phyloP scores from a whole-genome alignment of 306 rosid genomes.

The Casuarina cunninghamiana region DNA sequence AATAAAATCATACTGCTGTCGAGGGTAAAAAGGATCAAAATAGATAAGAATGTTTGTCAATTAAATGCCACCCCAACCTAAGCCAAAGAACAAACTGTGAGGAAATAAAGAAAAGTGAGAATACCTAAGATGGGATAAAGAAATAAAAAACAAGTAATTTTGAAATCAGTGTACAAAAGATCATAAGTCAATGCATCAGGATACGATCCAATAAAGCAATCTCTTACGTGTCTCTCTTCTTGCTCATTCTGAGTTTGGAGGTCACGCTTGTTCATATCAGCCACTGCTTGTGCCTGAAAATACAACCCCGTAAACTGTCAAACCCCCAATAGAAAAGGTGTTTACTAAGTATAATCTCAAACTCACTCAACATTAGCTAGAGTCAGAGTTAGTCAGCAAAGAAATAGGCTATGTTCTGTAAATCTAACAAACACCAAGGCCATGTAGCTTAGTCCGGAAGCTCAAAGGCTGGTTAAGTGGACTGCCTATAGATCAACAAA shows the following conservation, averaged over 20 bases:
- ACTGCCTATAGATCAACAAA: background rate
- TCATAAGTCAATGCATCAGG: slow-evolving; percentile 9
- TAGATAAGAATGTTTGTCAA: background rate
- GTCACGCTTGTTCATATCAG: slow-evolving; percentile 90
- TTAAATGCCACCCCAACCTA: background rate
- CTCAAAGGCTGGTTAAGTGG: background rate
- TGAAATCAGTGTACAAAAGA: slow-evolving; percentile 19
- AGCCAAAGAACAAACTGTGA: background rate
- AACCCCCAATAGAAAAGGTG: slow-evolving; percentile 3
- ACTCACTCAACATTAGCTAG: slow-evolving; percentile 5
- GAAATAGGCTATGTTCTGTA: slow-evolving; percentile 7
- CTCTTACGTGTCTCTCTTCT: slow-evolving; percentile 85
- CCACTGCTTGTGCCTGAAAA: slow-evolving; percentile 81
- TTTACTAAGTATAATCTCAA: slow-evolving; percentile 14
- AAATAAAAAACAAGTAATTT: background rate
- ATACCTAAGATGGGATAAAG: background rate
- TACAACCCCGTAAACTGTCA: slow-evolving; percentile 21
- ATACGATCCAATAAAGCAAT: slow-evolving; percentile 18
- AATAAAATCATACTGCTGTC: background rate
- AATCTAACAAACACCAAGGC: slow-evolving; percentile 17
- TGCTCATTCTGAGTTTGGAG: slow-evolving; percentile 71
- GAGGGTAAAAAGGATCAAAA: background rate
- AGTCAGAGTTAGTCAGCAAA: slow-evolving; percentile 3
- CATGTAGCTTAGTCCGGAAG: slow-evolving; percentile 8
- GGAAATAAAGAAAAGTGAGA: background rate